Conservation (phyloP, 164 flowering plant genomes). For the Euptelea pleiosperma region DNA sequence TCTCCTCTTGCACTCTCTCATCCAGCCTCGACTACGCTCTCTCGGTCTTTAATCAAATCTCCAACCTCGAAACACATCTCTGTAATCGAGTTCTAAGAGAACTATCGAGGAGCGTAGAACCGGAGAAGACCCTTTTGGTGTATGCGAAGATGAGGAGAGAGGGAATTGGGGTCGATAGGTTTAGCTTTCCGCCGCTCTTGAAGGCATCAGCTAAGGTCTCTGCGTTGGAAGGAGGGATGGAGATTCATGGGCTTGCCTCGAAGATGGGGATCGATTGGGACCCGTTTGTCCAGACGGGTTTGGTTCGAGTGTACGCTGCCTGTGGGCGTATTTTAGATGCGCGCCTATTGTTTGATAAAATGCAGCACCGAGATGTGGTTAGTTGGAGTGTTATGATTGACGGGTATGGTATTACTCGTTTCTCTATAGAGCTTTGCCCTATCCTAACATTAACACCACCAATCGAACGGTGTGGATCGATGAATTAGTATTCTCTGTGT, state of each 20-base stretch:
- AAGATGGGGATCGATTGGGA: slow-evolving; percentile 58
- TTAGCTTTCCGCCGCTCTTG: slow-evolving; percentile 58
- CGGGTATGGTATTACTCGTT: slow-evolving; percentile 42
- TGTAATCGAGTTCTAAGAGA: slow-evolving; percentile 39
- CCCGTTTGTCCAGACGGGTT: slow-evolving; percentile 62
- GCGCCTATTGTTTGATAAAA: slow-evolving; percentile 41
- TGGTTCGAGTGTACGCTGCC: slow-evolving; percentile 47
- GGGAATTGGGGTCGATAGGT: slow-evolving; percentile 43
- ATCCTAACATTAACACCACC: too few species aligned
- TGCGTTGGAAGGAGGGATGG: slow-evolving; percentile 46
- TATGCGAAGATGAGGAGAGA: slow-evolving; percentile 40
- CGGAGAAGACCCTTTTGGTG: slow-evolving; percentile 41
- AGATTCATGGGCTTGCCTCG: slow-evolving; percentile 59
- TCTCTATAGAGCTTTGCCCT: too few species aligned
- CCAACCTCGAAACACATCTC: slow-evolving; percentile 22
- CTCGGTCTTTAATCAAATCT: slow-evolving; percentile 40
- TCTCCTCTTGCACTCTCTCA: slow-evolving; percentile 36
- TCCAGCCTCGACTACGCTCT: slow-evolving; percentile 49
- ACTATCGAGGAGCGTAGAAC: slow-evolving; percentile 38
- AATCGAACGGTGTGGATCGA: too few species aligned
- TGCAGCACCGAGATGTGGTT: slow-evolving; percentile 34
- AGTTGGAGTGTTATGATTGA: slow-evolving; percentile 69
- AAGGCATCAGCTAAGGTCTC: slow-evolving; percentile 45
- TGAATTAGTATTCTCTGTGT: too few species aligned
- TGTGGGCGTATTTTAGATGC: slow-evolving; percentile 39